Percentiles rank a stretch among this genome's conserved stretches.
Evolutionary conservation across 2,329 filamentous ascomycete genomes (phyloP).

Genomic region (Diplodia corticola): DNA sequence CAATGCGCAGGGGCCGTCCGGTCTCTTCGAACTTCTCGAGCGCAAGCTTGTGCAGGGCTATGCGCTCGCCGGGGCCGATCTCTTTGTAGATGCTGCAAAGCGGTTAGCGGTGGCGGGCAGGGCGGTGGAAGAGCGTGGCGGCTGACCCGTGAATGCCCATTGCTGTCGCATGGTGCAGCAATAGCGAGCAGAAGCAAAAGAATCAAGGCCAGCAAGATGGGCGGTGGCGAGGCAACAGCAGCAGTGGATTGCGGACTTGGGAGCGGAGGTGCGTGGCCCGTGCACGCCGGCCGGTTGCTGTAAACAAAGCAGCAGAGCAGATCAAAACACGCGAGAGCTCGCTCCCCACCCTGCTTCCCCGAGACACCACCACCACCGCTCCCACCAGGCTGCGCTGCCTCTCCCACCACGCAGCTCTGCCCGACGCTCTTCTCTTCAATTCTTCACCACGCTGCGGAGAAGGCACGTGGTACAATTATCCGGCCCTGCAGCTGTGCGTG

Average conservation of each 20-base stretch:
- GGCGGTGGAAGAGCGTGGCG: neutral
- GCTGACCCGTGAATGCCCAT: conserved; percentile 45
- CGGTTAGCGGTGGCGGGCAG: neutral
- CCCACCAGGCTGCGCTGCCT: neutral
- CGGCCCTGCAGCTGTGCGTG: neutral
- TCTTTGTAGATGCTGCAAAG: conserved; percentile 79
- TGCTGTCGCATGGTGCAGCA: conserved; percentile 16
- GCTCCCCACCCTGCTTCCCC: neutral
- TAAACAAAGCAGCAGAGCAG: neutral
- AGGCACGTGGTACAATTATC: neutral
- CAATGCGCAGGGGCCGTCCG: conserved; percentile 75
- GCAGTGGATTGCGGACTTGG: neutral
- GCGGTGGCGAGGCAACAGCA: neutral
- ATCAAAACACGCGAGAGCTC: neutral
- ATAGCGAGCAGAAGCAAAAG: neutral
- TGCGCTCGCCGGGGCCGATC: conserved; percentile 75
- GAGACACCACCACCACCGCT: neutral
- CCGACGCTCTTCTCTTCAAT: neutral
- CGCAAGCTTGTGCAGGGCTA: conserved; percentile 80
- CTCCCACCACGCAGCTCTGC: neutral
- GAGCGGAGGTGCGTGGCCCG: neutral
- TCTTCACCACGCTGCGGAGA: neutral
- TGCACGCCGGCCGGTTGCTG: neutral
- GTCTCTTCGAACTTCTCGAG: conserved; percentile 72
- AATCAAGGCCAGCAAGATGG: neutral